Evolutionary conservation across 1,139 yeast genomes (phyloP), one percentile per base, ranked within the genome.

Genomic region (Starmera stellimalicola): DNA sequence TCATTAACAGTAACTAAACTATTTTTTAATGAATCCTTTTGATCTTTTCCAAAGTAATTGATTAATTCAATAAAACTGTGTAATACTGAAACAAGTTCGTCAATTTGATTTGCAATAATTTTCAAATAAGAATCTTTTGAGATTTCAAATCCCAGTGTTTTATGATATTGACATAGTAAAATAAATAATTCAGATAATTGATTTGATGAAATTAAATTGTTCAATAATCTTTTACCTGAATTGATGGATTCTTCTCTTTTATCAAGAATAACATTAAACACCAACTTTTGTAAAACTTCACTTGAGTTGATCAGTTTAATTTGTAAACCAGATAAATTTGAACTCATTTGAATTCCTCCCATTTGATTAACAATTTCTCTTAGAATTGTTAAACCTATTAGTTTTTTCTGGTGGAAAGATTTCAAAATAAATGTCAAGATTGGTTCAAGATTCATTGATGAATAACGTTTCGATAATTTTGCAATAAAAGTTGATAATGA

Each of bases 261-360:
- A 47, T 78, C 97, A 38, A 73, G 74, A 34, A 88, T 79, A 1
- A 79, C 70, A 27, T 63, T 58, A 44, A 75, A 73, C 0, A 80
- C 83, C 9, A 70, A 51, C 29, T 64, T 63, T 38, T 73, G 71
- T 33, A 88, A 55, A 11, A 73, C 58, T 1, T 67, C 60, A 2
- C 84, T 93, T 27, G 85, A 73, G 38, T 79, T 78, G 28, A 88
- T 60, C 57, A 76, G 68, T 35, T 73, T 66, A 15, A 88, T 68
- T 50, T 85, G 95, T 18, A 65, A 61, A 6, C 69, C 57, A 0
- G 88, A 77, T 33, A 85, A 59, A 48, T 83, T 79, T 5, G 77
- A 63, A 23, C 69, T 70, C 16, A 77, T 69, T 40, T 80, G 82
- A 26, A 87, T 71, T 4, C 97, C 97, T 14, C 94, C 85, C 81